Evolutionary conservation across 1,284 basidiomycete species (phyloP), one percentile per base, ranked within the genome.

Genomic region (Ustilago lituana): DNA sequence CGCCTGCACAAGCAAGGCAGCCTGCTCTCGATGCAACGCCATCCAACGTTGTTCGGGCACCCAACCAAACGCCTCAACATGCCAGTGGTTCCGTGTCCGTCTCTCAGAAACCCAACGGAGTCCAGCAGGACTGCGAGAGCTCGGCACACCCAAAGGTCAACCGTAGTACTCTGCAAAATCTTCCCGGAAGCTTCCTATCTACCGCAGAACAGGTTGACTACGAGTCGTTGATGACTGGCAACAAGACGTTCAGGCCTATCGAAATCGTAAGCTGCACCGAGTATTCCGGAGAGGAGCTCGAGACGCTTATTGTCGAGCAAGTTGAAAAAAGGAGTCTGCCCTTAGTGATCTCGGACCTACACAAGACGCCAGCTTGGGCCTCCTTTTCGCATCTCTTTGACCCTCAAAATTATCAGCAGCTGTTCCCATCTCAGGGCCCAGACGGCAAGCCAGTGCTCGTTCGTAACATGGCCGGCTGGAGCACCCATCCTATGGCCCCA

Each of bases 281-380:
- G 1, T 0, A 47, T 6, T 37, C 48, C 1, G 31, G 38, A 4
- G 29, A 62, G 20, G 53, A 62, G 20, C 51, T 71, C 29, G 51
- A 46, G 12, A 9, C 31, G 20, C 44, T 52, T 15, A 60, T 71
- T 27, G 27, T 43, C 9, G 35, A 36, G 11, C 20, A 47, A 11
- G 55, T 71, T 19, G 68, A 71, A 29, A 33, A 27, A 1, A 5
- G 43, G 11, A 48, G 63, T 20, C 17, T 45, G 43, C 68, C 68
- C 0, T 27, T 71, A 15, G 52, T 71, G 24, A 59, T 71, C 23
- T 53, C 59, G 23, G 63, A 67, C 29, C 63, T 66, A n/a, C 46
- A 71, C 29, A 59, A 51, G 17, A 20, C 22, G 9, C 22, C 50
- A 2, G 24, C 19, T 10, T 69, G 66, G 66, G 17, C 26, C n/a